A percentile compares a stretch with the other conserved stretches of the same genome.
phyloP scores from a whole-genome alignment of 495 filamentous ascomycete species.

The Talaromyces stipitatus region DNA sequence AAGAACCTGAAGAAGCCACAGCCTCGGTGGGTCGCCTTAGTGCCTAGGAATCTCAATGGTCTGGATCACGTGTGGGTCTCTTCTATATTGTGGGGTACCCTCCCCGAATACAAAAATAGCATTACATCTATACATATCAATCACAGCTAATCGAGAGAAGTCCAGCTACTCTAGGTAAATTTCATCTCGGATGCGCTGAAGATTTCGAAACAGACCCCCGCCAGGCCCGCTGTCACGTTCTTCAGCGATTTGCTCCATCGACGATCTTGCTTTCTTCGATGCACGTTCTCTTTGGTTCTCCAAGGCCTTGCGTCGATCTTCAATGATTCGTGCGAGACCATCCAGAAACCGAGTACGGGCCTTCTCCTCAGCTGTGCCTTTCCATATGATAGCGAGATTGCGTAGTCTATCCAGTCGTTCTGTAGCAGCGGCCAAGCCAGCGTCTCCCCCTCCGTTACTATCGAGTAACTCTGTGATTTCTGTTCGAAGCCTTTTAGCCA shows the following conservation, averaged over 20 bases:
- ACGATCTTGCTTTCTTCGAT: constrained; percentile 20
- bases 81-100: neutral
- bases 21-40: neutral
- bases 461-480: constrained; percentile 66
- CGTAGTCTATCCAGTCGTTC: constrained; percentile 65
- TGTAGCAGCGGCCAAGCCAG: constrained; percentile 57
- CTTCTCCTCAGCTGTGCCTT: constrained; percentile 87
- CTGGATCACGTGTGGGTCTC: neutral
- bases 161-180: constrained; percentile 46
- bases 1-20: neutral
- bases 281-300: constrained; percentile 48
- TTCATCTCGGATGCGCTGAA: constrained; percentile 72
- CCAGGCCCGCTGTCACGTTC: constrained; percentile 37
- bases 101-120: too few species aligned
- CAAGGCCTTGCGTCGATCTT: constrained; percentile 47
- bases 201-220: constrained; percentile 71
- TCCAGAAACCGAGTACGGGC: constrained; percentile 78
- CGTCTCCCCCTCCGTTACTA: constrained; percentile 29
- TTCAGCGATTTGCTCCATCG: constrained; percentile 13
- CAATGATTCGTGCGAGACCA: constrained; percentile 53
- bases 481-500: constrained; percentile 55
- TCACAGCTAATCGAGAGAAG: neutral
- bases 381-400: constrained; percentile 72
- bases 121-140: constrained; percentile 1
- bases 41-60: neutral